These are phyloP conservation scores for Kazachstania psychrophila DNA, from an alignment of 805 yeast genomes.

Conservation along the genomic window DNA sequence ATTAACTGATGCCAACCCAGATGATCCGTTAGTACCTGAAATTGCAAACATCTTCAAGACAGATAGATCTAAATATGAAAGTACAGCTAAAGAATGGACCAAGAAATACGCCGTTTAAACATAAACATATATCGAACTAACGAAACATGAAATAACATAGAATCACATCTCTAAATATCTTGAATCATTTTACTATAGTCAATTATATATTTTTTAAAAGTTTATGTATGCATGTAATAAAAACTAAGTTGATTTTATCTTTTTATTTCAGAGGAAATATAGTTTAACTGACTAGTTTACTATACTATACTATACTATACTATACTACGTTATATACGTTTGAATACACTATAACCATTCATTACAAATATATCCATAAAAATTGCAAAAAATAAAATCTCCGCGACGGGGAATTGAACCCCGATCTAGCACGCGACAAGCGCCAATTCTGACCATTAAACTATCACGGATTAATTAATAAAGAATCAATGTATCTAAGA, in stretches of 20 bases:
- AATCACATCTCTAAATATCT: too few species aligned
- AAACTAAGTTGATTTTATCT: too few species aligned
- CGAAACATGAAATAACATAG: not conserved
- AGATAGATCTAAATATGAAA: conserved; percentile 88
- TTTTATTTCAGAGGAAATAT: too few species aligned
- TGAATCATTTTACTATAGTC: too few species aligned
- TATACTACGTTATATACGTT: too few species aligned
- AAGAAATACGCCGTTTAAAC: conserved; percentile 85
- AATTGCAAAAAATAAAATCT: conserved; percentile 3
- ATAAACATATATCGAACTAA: not conserved
- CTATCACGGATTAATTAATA: conserved; percentile 6
- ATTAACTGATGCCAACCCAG: conserved; percentile 96
- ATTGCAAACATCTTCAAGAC: conserved; percentile 94
- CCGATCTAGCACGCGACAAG: conserved; percentile 9
- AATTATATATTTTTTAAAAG: too few species aligned
- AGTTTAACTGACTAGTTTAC: too few species aligned
- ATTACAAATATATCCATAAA: too few species aligned
- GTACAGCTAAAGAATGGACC: conserved; percentile 98
- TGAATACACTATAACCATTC: too few species aligned
- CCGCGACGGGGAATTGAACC: conserved; percentile 10
- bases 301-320: too few species aligned
- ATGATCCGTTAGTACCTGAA: conserved; percentile 97
- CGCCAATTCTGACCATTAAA: conserved; percentile 11
- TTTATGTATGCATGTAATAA: too few species aligned
- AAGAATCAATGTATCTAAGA: too few species aligned